These are phyloP conservation scores for Clonostachys rhizophaga DNA, from an alignment of 2,329 filamentous ascomycete species.

Conservation along the genomic window DNA sequence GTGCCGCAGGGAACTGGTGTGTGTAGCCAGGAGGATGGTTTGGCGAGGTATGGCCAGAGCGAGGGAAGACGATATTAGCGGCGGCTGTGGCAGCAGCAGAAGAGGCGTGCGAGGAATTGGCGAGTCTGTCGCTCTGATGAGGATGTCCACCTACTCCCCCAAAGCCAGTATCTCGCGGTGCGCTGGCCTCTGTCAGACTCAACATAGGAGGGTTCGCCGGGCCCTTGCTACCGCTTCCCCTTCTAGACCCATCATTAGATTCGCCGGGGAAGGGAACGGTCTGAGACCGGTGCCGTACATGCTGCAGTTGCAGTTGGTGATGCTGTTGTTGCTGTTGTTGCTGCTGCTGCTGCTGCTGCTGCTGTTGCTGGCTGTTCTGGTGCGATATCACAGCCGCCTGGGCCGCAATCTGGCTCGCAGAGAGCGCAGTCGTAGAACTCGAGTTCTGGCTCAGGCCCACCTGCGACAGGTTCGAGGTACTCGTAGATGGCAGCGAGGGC, in stretches of 20 bases:
- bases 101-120: constrained; percentile 39
- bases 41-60: constrained; percentile 52
- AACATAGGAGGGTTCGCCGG: constrained; percentile 58
- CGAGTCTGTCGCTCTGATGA: constrained; percentile 52
- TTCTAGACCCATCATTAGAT: constrained; percentile 34
- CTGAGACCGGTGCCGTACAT: constrained; percentile 66
- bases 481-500: constrained; percentile 62
- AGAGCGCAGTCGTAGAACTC: constrained; percentile 30
- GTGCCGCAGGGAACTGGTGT: constrained; percentile 17
- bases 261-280: constrained; percentile 59
- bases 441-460: constrained; percentile 41
- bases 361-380: constrained; percentile 29
- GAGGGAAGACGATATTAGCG: constrained; percentile 69
- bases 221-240: constrained; percentile 37
- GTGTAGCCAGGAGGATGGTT: constrained; percentile 28
- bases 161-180: constrained; percentile 52
- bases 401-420: constrained; percentile 75
- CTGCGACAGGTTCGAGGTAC: constrained; percentile 48
- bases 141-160: constrained; percentile 36
- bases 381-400: constrained; percentile 72
- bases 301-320: constrained; percentile 13
- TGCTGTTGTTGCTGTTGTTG: constrained; percentile 1
- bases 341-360: constrained; percentile 1
- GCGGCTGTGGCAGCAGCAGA: constrained; percentile 60
- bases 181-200: constrained; percentile 62